A percentile compares a stretch with the other conserved stretches of the same genome.
Conservation (phyloP, 805 yeast species). For the Torulaspora franciscae region DNA sequence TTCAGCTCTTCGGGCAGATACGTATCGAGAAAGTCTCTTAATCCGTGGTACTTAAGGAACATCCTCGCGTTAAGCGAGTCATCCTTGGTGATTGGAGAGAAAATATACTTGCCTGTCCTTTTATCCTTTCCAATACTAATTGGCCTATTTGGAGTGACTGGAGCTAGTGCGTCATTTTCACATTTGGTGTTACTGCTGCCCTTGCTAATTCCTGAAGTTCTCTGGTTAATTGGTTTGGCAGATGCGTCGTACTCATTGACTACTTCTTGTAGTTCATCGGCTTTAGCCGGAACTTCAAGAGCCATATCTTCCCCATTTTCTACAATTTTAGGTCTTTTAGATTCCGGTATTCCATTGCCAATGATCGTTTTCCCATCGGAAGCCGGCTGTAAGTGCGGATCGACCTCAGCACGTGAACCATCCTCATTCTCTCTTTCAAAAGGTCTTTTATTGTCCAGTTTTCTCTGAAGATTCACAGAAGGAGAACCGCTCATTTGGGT, state of each 20-base stretch:
- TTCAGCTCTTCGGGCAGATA: conserved; percentile 59
- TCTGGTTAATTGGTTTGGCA: neutral
- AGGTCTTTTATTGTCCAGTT: neutral
- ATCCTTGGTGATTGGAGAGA: conserved; percentile 41
- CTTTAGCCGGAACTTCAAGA: conserved; percentile 9
- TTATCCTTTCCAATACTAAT: conserved; percentile 28
- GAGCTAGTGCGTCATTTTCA: conserved; percentile 16
- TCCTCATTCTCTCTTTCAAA: conserved; percentile 3
- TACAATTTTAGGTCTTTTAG: conserved; percentile 16
- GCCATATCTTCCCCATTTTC: conserved; percentile 6
- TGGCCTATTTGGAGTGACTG: conserved; percentile 20
- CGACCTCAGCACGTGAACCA: neutral
- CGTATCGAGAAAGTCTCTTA: conserved; percentile 51
- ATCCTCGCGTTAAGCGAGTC: conserved; percentile 45
- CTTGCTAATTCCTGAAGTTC: neutral
- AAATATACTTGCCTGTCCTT: conserved; percentile 31
- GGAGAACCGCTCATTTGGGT: conserved; percentile 3
- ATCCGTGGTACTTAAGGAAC: conserved; percentile 57
- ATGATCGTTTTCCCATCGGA: neutral
- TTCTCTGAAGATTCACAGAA: neutral
- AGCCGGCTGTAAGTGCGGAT: neutral
- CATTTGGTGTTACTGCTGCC: neutral
- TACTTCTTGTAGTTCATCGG: conserved; percentile 22
- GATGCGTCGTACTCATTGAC: conserved; percentile 19
- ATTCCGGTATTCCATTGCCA: conserved; percentile 13